A percentile compares a stretch with the other conserved stretches of the same genome.
Conservation (phyloP, 192 early-diverging fungal genomes). For the Linnemannia exigua region DNA sequence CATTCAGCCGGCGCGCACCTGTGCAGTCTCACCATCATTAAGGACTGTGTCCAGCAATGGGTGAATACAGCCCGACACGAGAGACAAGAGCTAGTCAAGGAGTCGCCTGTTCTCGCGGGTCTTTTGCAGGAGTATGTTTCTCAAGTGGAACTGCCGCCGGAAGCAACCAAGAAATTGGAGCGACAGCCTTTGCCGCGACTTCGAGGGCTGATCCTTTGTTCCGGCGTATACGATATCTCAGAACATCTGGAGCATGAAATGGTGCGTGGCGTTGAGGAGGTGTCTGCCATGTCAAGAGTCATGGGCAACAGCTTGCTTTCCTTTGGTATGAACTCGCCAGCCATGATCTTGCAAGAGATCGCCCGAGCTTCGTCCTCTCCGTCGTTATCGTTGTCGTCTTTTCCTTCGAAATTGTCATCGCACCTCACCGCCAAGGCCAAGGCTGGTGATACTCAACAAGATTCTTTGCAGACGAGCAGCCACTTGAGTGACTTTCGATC, state of each 20-base stretch:
- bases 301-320: constrained; percentile 55
- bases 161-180: not conserved
- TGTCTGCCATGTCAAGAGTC: constrained; percentile 66
- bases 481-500: constrained; percentile 11
- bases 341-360: constrained; percentile 17
- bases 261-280: constrained; percentile 63
- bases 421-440: not conserved
- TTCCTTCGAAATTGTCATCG: not conserved
- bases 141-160: not conserved
- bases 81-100: not conserved
- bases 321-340: constrained; percentile 25
- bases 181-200: constrained; percentile 7
- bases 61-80: not conserved
- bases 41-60: constrained; percentile 30
- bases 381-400: not conserved
- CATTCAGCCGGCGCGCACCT: constrained; percentile 49
- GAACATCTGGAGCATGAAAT: constrained; percentile 60
- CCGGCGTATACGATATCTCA: constrained; percentile 64
- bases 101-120: constrained; percentile 11
- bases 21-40: constrained; percentile 39
- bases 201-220: constrained; percentile 34
- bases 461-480: not conserved
- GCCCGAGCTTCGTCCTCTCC: not conserved
- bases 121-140: not conserved
- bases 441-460: constrained; percentile 15